phyloP scores from a whole-genome alignment of 257 asterid genomes.

The Rubia yunnanensis region DNA sequence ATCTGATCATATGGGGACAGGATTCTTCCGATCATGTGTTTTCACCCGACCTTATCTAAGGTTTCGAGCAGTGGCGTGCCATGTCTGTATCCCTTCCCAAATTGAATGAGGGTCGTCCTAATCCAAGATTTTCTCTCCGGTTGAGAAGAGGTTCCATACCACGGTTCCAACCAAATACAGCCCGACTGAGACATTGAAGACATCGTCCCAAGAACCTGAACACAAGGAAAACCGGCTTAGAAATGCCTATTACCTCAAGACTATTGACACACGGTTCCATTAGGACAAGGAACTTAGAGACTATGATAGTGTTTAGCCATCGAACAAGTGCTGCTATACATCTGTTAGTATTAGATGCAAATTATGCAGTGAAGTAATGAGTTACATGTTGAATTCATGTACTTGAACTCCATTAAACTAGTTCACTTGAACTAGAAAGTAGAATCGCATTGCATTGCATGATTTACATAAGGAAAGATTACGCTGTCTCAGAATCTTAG shows the following conservation, averaged over 20 bases:
- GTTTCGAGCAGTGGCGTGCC: not conserved
- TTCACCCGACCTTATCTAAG: not conserved
- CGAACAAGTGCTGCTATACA: not conserved
- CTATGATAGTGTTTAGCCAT: not conserved
- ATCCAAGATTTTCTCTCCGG: constrained; percentile 78
- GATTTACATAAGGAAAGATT: not conserved
- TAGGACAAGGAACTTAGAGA: not conserved
- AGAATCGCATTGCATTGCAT: too few relatives aligned
- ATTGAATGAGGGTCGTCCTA: not conserved
- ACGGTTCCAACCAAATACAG: constrained; percentile 74
- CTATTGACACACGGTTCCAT: not conserved
- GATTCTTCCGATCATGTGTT: not conserved
- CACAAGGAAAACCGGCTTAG: constrained; percentile 9
- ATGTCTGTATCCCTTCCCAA: not conserved
- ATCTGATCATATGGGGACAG: not conserved
- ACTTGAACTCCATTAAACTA: not conserved
- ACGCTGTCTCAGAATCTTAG: not conserved
- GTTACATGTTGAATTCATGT: not conserved
- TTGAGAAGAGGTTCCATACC: constrained; percentile 76
- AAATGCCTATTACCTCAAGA: not conserved
- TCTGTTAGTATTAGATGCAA: not conserved
- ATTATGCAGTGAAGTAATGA: not conserved
- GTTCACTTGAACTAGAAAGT: not conserved
- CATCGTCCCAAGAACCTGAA: constrained; percentile 83
- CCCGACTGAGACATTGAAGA: constrained; percentile 70